These are phyloP conservation scores for Candida pseudoglaebosa DNA, from an alignment of 805 yeast genomes.

Conservation along the genomic window DNA sequence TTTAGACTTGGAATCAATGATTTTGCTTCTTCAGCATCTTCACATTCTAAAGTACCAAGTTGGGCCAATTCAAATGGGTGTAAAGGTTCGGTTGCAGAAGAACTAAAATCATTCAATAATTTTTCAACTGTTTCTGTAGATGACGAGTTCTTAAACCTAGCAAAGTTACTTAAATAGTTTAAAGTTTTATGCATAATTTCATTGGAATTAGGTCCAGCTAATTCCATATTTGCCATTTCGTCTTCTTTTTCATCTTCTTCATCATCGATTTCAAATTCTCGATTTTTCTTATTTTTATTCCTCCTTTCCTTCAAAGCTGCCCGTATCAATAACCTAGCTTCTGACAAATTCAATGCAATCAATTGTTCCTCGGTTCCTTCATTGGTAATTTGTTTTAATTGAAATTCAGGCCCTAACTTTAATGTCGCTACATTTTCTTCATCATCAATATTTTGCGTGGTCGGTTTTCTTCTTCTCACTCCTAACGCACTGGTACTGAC, in stretches of 20 bases:
- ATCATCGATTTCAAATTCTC: constrained; percentile 17
- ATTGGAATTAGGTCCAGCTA: constrained; percentile 70
- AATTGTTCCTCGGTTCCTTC: constrained; percentile 74
- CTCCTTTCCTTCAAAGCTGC: constrained; percentile 74
- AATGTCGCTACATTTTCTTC: constrained; percentile 90
- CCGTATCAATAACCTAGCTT: constrained; percentile 84
- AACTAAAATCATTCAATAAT: constrained; percentile 66
- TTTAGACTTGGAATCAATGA: constrained; percentile 86
- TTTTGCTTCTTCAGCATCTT: constrained; percentile 95
- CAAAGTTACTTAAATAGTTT: constrained; percentile 78
- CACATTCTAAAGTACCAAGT: constrained; percentile 85
- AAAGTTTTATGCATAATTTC: constrained; percentile 90
- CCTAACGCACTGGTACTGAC: constrained; percentile 86
- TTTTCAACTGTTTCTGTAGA: constrained; percentile 93
- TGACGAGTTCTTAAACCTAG: constrained; percentile 87
- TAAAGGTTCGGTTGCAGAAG: constrained; percentile 45
- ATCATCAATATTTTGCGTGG: constrained; percentile 61
- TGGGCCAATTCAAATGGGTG: constrained; percentile 98
- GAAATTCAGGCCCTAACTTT: constrained; percentile 91
- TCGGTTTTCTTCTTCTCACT: constrained; percentile 67
- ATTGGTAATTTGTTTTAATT: constrained; percentile 72
- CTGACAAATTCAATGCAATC: constrained; percentile 82
- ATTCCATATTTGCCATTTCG: constrained; percentile 42
- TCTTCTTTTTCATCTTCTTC: constrained; percentile 41
- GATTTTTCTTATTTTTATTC: constrained; percentile 28